These are phyloP conservation scores for Microglena sp. DNA, from an alignment of 139 green algal genomes.

Conservation along the genomic window DNA sequence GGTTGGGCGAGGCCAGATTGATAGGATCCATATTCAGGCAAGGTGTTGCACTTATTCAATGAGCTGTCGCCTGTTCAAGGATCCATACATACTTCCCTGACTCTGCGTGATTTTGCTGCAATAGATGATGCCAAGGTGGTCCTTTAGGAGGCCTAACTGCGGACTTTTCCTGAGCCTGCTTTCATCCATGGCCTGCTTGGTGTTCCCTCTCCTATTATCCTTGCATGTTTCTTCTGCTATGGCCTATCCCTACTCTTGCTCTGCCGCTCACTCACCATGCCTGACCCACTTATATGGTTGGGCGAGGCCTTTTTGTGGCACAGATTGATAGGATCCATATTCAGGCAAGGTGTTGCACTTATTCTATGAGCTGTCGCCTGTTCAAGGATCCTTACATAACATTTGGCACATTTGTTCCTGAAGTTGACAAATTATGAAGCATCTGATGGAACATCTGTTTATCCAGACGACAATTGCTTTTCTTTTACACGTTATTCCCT, in stretches of 20 bases:
- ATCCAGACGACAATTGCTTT: too few species aligned
- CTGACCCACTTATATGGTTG: background rate
- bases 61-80: conserved; percentile 4
- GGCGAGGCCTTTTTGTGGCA: background rate
- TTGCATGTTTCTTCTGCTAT: background rate
- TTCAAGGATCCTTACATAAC: too few species aligned
- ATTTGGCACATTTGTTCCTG: too few species aligned
- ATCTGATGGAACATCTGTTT: too few species aligned
- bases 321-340: background rate
- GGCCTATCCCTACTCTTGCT: background rate
- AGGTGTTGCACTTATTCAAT: background rate
- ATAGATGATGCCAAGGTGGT: too few species aligned
- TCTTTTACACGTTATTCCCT: too few species aligned
- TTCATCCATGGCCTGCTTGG: background rate
- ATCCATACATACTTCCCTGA: background rate
- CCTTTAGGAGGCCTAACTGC: background rate
- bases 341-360: background rate
- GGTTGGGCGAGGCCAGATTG: background rate
- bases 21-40: conserved; percentile 3
- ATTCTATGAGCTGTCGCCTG: background rate
- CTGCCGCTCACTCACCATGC: background rate
- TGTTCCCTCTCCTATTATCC: background rate
- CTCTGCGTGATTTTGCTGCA: background rate
- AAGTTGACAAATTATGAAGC: too few species aligned
- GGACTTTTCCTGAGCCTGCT: background rate